Evolutionary conservation across 1,139 yeast species (phyloP), one percentile per base, ranked within the genome.

Genomic region (Lipomyces yarrowii): DNA sequence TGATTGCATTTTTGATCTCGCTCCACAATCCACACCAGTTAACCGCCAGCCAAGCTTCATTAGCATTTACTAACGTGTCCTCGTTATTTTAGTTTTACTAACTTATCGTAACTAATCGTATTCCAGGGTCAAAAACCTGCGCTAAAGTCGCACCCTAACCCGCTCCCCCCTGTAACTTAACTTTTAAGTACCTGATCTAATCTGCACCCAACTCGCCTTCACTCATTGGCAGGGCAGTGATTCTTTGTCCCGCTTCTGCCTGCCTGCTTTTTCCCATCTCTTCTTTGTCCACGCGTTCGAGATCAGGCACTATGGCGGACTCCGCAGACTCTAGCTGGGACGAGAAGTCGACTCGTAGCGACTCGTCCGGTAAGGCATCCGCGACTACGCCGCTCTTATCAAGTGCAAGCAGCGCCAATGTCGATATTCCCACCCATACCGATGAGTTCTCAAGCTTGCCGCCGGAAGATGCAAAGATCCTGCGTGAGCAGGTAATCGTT

Each of bases 401-500:
- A 21, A 18, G 32, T 11, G 21, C 46, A 23, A 33, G 46, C 58
- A 26, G 37, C 56, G 37, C 37, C 8, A 54, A 10, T 18, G 37
- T 55, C 56, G 57, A 54, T 11, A 18, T 59, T 33, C 53, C 64
- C 13, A 32, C 39, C 13, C 37, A 35, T 42, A 55, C 33, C 39
- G 74, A 73, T 55, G 74, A 72, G 64, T 75, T 76, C 58, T 71
- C 63, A 2, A 72, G 72, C 11, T 68, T 78, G 26, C 75, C 78
- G 7, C 69, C 70, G 2, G 72, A 73, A 2, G 82, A 79, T 59
- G 77, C 77, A 0, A 72, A 67, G 23, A 73, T 77, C 15, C 72
- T 79, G 42, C 70, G 77, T 42, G 70, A 71, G 15, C 82, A 79
- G 69, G 72, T 78, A 35, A 64, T 71, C 1, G 67, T 72, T 37